A percentile compares a stretch with the other conserved stretches of the same genome.
Conservation (phyloP, 208 protist species). For the Leishmania major region DNA sequence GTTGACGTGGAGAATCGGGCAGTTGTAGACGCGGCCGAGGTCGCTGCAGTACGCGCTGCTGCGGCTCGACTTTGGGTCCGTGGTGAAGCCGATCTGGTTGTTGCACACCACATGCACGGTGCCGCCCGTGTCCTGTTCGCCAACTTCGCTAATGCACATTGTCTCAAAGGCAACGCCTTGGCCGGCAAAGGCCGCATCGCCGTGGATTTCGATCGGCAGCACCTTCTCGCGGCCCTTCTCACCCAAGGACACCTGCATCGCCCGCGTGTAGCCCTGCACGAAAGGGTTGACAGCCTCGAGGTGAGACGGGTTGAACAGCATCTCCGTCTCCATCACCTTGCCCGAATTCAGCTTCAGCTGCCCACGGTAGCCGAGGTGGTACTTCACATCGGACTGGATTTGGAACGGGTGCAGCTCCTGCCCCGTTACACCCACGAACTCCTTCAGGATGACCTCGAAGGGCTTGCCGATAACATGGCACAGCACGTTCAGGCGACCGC, state of each 20-base stretch:
- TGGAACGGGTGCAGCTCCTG: constrained; percentile 82
- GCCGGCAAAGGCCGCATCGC: constrained; percentile 98
- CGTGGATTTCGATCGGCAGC: constrained; percentile 96
- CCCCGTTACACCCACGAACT: constrained; percentile 85
- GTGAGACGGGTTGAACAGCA: constrained; percentile 99
- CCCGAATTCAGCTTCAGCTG: constrained; percentile 65
- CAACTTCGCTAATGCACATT: constrained; percentile 94
- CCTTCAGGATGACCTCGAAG: constrained; percentile 89
- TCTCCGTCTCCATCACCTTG: constrained; percentile 93
- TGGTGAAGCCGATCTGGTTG: constrained; percentile 99
- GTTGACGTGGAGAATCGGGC: constrained; percentile 98
- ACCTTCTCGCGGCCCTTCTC: constrained; percentile 63
- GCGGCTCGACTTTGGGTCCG: constrained; percentile 94
- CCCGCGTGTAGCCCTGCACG: constrained; percentile 96
- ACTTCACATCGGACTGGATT: constrained; percentile 99
- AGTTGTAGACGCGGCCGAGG: constrained; percentile 94
- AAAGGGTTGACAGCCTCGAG: constrained; percentile 99
- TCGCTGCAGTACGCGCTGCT: constrained; percentile 98
- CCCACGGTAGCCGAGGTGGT: constrained; percentile 96
- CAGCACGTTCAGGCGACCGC: constrained; percentile 97
- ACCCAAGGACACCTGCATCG: constrained; percentile 88
- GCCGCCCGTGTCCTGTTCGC: constrained; percentile 95
- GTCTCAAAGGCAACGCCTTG: constrained; percentile 98
- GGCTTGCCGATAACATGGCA: constrained; percentile 97
- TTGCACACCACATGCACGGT: constrained; percentile 99